phyloP scores from a whole-genome alignment of 208 protist genomes.

The Leishmania amazonensis region DNA sequence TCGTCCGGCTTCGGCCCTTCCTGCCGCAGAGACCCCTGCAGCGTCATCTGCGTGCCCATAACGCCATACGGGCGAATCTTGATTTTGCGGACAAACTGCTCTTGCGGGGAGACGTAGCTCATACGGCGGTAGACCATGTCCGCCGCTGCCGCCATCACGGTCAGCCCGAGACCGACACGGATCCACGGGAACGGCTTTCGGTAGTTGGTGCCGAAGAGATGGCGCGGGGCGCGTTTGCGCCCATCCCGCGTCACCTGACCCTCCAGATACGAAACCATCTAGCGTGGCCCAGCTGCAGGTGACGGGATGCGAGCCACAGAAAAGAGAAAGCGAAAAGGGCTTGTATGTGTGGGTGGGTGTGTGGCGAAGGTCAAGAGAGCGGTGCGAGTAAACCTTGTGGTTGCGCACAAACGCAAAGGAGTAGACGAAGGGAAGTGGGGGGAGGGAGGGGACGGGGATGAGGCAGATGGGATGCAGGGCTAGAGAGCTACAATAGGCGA shows the following conservation, averaged over 20 bases:
- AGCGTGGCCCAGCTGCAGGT: background rate
- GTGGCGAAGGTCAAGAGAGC: conserved; percentile 1
- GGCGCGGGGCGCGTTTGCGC: conserved; percentile 68
- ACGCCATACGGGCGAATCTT: conserved; percentile 80
- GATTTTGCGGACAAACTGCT: conserved; percentile 82
- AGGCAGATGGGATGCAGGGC: background rate
- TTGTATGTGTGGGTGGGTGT: background rate
- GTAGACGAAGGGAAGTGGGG: background rate
- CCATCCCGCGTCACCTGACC: conserved; percentile 61
- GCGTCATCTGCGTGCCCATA: conserved; percentile 80
- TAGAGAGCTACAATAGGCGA: background rate
- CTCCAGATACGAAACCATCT: conserved; percentile 42
- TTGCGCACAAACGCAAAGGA: background rate
- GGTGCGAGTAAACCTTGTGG: background rate
- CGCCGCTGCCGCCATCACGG: conserved; percentile 35
- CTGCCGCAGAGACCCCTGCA: conserved; percentile 58
- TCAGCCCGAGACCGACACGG: conserved; percentile 53
- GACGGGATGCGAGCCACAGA: background rate
- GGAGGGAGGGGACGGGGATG: background rate
- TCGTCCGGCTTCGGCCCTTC: conserved; percentile 65
- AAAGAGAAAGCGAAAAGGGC: background rate
- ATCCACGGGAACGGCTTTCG: conserved; percentile 73
- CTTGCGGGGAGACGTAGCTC: conserved; percentile 59
- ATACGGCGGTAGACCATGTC: conserved; percentile 54
- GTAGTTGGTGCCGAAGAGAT: conserved; percentile 70